Evolutionary conservation across 345 rosid genomes (phyloP), one percentile per base, ranked within the genome.

Genomic region (Bruguiera gymnorhiza): DNA sequence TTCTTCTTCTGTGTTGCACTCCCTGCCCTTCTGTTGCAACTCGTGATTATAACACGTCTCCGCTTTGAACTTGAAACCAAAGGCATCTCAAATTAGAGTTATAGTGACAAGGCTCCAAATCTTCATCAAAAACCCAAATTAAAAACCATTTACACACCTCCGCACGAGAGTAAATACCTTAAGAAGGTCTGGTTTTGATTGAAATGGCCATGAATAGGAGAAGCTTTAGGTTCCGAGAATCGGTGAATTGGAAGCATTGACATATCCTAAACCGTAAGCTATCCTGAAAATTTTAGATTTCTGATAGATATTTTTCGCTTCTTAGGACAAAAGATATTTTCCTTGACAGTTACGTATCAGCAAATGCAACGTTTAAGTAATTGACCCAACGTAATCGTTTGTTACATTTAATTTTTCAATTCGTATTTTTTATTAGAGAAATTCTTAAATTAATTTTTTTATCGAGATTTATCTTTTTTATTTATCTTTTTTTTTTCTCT

Each of bases 1-100:
- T 80, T 78, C 80, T 73, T 76, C 58, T 76, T 66, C 46, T 58
- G 62, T 51, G 65, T 70, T n/a, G 66, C 66, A 73, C 72, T 63
- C 36, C 55, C 67, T 26, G 20, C 73, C 60, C 65, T 78, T 69
- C 36, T 24, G 20, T 8, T 50, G 56, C 79, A 66, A 43, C 88
- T 81, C 20, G 74, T 81, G 34, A 84, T 66, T 50, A 31, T 72
- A n/a, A 62, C 67, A 26, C 60, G 39, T 62, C 36, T 79, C 52
- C 57, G 39, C 73, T 82, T 58, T 76, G 69, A 23, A 60, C 81
- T 84, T 53, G 8, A 58, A 51, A 73, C 26, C 16, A 19, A 39
- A 21, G 31, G 21, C 32, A 36, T 63, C 18, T 55, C 34, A 34
- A 52, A 26, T 3, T 50, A 64, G 27, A 32, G 19, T n/a, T 26